These are phyloP conservation scores for Suhomyces atakaporum DNA, from an alignment of 1,139 yeast genomes.

Conservation along the genomic window DNA sequence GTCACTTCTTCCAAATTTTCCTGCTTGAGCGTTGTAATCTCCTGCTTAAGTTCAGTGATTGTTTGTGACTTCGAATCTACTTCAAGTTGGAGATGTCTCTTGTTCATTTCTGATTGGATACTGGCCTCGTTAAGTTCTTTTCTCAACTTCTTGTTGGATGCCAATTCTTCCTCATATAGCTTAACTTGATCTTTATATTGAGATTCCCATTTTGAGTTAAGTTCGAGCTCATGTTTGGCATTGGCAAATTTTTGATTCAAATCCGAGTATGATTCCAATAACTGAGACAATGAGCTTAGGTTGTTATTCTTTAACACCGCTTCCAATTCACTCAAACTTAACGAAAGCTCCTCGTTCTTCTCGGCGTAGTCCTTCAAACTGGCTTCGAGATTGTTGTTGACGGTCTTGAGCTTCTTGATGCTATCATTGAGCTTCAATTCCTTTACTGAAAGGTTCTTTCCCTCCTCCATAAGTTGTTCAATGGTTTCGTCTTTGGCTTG, in stretches of 20 bases:
- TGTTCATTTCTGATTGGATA: slow-evolving; percentile 42
- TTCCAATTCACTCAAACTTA: slow-evolving; percentile 36
- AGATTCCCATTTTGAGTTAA: slow-evolving; percentile 34
- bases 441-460: slow-evolving; percentile 71
- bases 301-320: slow-evolving; percentile 31
- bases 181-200: slow-evolving; percentile 41
- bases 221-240: slow-evolving; percentile 22
- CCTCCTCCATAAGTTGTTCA: slow-evolving; percentile 67
- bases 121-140: slow-evolving; percentile 41
- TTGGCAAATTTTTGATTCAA: slow-evolving; percentile 17
- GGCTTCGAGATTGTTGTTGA: slow-evolving; percentile 46
- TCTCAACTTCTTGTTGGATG: slow-evolving; percentile 27
- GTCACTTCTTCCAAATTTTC: slow-evolving; percentile 49
- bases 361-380: slow-evolving; percentile 38
- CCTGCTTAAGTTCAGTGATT: slow-evolving; percentile 30
- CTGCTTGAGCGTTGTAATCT: slow-evolving; percentile 30
- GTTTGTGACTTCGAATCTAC: slow-evolving; percentile 30
- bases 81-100: slow-evolving; percentile 41
- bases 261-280: slow-evolving; percentile 23
- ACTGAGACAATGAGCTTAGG: slow-evolving; percentile 29
- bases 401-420: slow-evolving; percentile 60
- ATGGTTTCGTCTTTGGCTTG: slow-evolving; percentile 60
- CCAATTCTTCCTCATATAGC: slow-evolving; percentile 36
- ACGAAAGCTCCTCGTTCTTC: slow-evolving; percentile 32
- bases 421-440: slow-evolving; percentile 71